Evolutionary conservation across 1,139 yeast species (phyloP), one percentile per base, ranked within the genome.

Genomic region (Sugiyamaella castrensis): DNA sequence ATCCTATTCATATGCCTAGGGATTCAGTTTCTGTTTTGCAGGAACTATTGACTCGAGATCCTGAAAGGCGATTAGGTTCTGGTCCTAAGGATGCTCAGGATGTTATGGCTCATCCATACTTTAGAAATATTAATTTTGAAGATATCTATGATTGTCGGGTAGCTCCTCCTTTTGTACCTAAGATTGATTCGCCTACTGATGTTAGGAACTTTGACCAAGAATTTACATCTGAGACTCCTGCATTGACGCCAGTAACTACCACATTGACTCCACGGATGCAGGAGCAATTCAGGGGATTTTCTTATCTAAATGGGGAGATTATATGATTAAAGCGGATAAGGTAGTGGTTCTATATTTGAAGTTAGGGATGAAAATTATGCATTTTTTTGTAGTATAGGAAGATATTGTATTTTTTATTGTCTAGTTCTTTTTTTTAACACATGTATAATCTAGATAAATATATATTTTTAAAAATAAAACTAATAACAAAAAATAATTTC

Each of bases 1-100:
- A 91, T 68, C 98, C 98, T 31, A 88, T 92, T 56, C 94, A 91
- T 66, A 92, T 92, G 97, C 95, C 97, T 1, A 84, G 96, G 53
- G 97, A 89, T 67, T 89, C 97, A 1, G 98, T 94, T 26, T 88
- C 94, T 57, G 85, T 92, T 40, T 77, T 92, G 67, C 98, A 91
- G 69, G 91, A 92, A 41, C 76, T 92, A 57, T 74, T 92, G 57
- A 87, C 96, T 1, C 85, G 95, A 63, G 97, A 92, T 64, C 96
- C 98, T 10, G 71, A 71, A 27, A 73, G 76, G 57, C 84, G 99
- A 65, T 73, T 92, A 39, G 98, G 98, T 29, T 78, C 91, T 16
- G 84, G 96, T 10, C 84, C 84, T 49, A 76, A 83, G 53, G 98
- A 92, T 69, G 98, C 98, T 0, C 75, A 76, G 52, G 98, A 92